Evolutionary conservation across 2,329 filamentous ascomycete species (phyloP).

Genomic region (Fusarium floridanum): DNA sequence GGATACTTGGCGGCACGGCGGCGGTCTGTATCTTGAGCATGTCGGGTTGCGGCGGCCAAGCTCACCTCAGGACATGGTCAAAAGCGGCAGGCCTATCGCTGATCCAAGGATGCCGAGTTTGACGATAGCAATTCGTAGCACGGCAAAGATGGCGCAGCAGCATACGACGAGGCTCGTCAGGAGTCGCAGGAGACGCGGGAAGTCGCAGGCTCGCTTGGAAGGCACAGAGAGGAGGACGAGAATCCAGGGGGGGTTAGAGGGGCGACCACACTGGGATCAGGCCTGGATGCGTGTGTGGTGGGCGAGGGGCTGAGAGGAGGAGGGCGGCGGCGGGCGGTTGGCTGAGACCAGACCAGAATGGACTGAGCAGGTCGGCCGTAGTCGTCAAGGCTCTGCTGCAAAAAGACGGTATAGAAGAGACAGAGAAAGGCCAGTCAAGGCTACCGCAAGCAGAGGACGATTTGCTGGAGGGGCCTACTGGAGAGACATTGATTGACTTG

Average conservation of each 20-base stretch:
- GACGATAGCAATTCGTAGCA: constrained; percentile 29
- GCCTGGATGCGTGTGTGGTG: constrained; percentile 38
- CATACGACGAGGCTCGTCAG: constrained; percentile 37
- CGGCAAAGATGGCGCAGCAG: constrained; percentile 29
- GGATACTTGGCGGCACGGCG: constrained; percentile 50
- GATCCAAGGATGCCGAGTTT: constrained; percentile 42
- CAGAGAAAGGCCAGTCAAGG: constrained; percentile 19
- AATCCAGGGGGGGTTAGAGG: constrained; percentile 40
- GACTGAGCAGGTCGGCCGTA: constrained; percentile 15
- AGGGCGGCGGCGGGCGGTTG: constrained; percentile 30
- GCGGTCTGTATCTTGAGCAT: constrained; percentile 50
- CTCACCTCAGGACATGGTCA: constrained; percentile 53
- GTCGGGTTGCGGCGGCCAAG: constrained; percentile 45
- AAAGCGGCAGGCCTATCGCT: constrained; percentile 48
- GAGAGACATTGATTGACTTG: constrained; percentile 14
- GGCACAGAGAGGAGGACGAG: constrained; percentile 32
- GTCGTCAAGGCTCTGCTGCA: constrained; percentile 8
- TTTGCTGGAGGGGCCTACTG: constrained; percentile 2
- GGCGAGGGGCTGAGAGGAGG: constrained; percentile 36
- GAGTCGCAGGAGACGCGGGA: constrained; percentile 38
- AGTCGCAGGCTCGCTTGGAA: constrained; percentile 35
- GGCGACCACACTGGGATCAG: constrained; percentile 37
- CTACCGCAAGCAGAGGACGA: constrained; percentile 14
- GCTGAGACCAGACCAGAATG: constrained; percentile 30
- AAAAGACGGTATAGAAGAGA: constrained; percentile 36